Percentiles rank a stretch among this genome's conserved stretches.
Evolutionary conservation across 441 rosid species (phyloP).

Genomic region (Euphorbia celastroides): DNA sequence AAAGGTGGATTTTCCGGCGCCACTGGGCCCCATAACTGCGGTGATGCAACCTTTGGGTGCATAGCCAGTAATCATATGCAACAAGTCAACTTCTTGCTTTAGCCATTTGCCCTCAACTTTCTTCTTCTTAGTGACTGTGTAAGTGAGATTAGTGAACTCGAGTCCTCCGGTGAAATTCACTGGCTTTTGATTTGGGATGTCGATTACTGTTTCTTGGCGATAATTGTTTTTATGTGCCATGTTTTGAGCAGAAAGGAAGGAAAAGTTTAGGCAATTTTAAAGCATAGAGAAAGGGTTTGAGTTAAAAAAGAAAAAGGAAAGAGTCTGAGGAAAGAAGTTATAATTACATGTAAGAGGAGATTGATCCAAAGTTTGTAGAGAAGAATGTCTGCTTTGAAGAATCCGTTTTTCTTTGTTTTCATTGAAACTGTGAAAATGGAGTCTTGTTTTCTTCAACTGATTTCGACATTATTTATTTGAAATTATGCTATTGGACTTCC

Average conservation of each 20-base stretch:
- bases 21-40: constrained; percentile 72
- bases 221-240: constrained; percentile 29
- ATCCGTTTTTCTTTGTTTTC: constrained; percentile 28
- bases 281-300: constrained; percentile 8
- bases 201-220: constrained; percentile 31
- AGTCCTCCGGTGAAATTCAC: constrained; percentile 45
- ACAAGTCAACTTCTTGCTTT: constrained; percentile 42
- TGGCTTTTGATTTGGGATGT: constrained; percentile 32
- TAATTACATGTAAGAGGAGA: constrained; percentile 24
- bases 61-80: constrained; percentile 53
- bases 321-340: not conserved
- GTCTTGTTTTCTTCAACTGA: constrained; percentile 42
- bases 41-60: constrained; percentile 63
- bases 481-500: not conserved
- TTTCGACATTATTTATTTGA: constrained; percentile 9
- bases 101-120: constrained; percentile 42
- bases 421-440: constrained; percentile 17
- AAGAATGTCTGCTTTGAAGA: constrained; percentile 30
- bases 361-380: constrained; percentile 24
- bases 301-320: constrained; percentile 17
- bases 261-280: not conserved
- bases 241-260: not conserved
- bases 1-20: constrained; percentile 64
- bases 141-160: constrained; percentile 48
- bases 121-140: constrained; percentile 40